Conservation (phyloP, 2,329 filamentous ascomycete genomes). For the Sordariomycetes sp. region DNA sequence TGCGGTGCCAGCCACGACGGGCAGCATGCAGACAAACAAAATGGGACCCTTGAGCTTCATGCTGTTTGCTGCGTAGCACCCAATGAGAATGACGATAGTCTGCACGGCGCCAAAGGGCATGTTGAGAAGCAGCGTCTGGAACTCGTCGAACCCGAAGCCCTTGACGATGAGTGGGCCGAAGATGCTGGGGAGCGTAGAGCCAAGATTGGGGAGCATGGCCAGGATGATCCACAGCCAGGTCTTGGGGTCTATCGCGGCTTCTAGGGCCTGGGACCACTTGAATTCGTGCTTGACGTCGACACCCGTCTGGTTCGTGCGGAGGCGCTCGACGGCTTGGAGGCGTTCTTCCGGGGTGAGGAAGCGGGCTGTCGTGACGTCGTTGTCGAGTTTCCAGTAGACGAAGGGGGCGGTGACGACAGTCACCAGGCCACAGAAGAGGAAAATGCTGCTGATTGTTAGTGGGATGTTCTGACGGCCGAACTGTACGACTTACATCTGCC, state of each 20-base stretch:
- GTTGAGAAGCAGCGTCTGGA: constrained; percentile 45
- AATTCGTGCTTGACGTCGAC: constrained; percentile 35
- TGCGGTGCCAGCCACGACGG: constrained; percentile 45
- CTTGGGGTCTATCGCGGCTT: constrained; percentile 37
- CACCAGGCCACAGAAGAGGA: constrained; percentile 46
- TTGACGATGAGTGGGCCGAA: constrained; percentile 52
- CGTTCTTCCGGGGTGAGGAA: constrained; percentile 54
- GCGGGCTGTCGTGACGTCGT: constrained; percentile 39
- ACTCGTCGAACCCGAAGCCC: constrained; percentile 46
- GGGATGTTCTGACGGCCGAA: background rate
- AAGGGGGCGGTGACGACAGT: constrained; percentile 45
- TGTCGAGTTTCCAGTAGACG: constrained; percentile 46
- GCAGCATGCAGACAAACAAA: constrained; percentile 38
- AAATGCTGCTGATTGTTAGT: constrained; percentile 22
- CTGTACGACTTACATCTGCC: constrained; percentile 7
- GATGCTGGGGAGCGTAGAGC: constrained; percentile 47
- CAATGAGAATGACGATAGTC: constrained; percentile 41
- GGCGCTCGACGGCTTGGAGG: constrained; percentile 54
- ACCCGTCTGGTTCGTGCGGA: constrained; percentile 45
- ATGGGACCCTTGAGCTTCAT: constrained; percentile 42
- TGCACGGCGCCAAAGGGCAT: constrained; percentile 55
- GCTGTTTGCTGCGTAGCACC: constrained; percentile 43
- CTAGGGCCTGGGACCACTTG: constrained; percentile 30
- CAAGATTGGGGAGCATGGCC: constrained; percentile 49
- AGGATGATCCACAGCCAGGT: constrained; percentile 48